These are phyloP conservation scores for Rhodamnia argentea DNA, from an alignment of 345 rosid species.

Conservation along the genomic window DNA sequence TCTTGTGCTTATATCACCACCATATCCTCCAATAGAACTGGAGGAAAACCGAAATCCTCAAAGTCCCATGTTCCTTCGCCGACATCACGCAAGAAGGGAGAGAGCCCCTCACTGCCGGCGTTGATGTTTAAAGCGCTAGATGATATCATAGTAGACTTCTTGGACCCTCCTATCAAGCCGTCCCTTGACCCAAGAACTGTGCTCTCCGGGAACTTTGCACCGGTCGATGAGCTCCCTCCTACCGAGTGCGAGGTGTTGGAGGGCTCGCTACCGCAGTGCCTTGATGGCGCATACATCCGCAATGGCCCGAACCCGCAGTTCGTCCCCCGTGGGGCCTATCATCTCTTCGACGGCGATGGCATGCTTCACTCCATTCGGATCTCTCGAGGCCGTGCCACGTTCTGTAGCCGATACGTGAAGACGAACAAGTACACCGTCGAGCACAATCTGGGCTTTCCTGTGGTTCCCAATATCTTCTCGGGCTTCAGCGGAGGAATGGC, in stretches of 20 bases:
- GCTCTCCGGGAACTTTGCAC: conserved; percentile 36
- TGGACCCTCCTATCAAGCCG: conserved; percentile 33
- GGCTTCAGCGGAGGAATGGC: conserved; percentile 36
- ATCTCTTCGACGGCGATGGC: conserved; percentile 51
- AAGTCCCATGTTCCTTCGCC: neutral
- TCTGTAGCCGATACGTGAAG: conserved; percentile 42
- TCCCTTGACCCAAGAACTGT: conserved; percentile 33
- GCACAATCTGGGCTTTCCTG: conserved; percentile 18
- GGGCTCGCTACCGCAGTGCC: conserved; percentile 34
- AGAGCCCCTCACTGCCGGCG: neutral
- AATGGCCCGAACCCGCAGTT: conserved; percentile 51
- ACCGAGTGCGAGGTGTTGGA: conserved; percentile 28
- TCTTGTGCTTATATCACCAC: neutral
- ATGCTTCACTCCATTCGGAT: conserved; percentile 46
- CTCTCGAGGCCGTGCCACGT: conserved; percentile 21
- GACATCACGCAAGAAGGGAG: neutral
- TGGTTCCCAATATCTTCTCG: conserved; percentile 35
- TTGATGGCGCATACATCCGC: conserved; percentile 43
- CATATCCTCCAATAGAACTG: neutral
- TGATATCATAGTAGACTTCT: conserved; percentile 32
- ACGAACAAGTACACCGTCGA: conserved; percentile 36
- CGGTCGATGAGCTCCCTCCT: conserved; percentile 44
- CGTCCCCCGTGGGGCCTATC: conserved; percentile 51
- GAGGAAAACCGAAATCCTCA: neutral
- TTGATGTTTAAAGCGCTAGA: conserved; percentile 22